Evolutionary conservation across 108 stramenopile species (phyloP), one percentile per base, ranked within the genome.

Genomic region (Cylindrotheca fusiformis): DNA sequence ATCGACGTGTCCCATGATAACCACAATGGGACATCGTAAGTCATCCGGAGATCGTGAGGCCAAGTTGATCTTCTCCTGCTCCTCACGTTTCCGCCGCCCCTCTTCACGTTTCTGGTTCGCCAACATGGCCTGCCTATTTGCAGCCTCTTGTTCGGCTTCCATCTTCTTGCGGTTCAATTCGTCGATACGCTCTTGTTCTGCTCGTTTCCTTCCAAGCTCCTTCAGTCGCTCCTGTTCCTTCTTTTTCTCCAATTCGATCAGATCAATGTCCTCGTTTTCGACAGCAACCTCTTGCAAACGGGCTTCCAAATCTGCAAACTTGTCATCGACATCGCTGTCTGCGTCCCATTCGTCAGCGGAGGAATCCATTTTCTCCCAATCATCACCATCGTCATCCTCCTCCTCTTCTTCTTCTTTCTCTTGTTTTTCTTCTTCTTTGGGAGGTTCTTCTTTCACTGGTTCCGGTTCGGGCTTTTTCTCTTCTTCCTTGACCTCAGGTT

Each of bases 1-100:
- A 79, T 98, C 98, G 69, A 98, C 99, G 66, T 99, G 99, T 14
- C 99, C 99, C 98, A 99, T 98, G 64, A 99, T 98, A 56, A 97
- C 96, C 20, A 94, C 91, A 65, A 99, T 91, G 23, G 99, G 97
- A 55, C 92, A 95, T 44, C 99, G 94, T 21, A 99, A 80, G 73
- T 95, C 78, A 65, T 97, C 94, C 21, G 81, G 63, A 8, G 82
- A 69, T n/a, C 97, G 93, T 12, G 82, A 89, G 1, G 72, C 94
- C 52, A 90, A 61, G 36, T 96, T 96, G 4, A 69, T 81, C 72
- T 83, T 79, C 62, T 95, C 97, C 70, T 84, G 83, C 63, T 75
- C 84, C 55, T 87, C 66, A 20, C 94, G 87, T 32, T 80, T 79
- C 29, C 59, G 61, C 64, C 87, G 85, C 29, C 83, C 93, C 51